Percentiles rank a stretch among this genome's conserved stretches.
These are phyloP conservation scores for Venturia asperata DNA, from an alignment of 2,329 filamentous ascomycete species.

Conservation along the genomic window DNA sequence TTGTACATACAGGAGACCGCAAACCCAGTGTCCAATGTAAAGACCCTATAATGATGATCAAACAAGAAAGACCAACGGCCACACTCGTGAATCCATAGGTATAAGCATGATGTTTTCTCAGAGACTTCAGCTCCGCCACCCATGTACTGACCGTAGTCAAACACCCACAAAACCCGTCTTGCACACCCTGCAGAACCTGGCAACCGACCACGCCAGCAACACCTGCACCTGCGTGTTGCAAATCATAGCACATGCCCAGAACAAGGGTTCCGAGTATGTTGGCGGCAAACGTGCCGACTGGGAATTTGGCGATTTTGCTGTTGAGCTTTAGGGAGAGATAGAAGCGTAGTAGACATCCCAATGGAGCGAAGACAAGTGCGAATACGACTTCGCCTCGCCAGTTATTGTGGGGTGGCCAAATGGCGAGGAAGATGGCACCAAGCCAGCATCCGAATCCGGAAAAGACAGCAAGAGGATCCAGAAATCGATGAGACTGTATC, in stretches of 20 bases:
- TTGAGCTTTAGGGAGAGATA: slow-evolving; percentile 69
- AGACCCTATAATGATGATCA: slow-evolving; percentile 26
- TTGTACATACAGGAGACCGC: slow-evolving; percentile 7
- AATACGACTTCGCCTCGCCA: slow-evolving; percentile 76
- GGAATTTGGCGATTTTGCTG: slow-evolving; percentile 57
- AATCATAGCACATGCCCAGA: slow-evolving; percentile 68
- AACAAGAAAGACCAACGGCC: slow-evolving; percentile 22
- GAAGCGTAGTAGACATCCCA: slow-evolving; percentile 70
- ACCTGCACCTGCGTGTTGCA: slow-evolving; percentile 51
- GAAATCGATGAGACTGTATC: slow-evolving; percentile 35
- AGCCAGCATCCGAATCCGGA: slow-evolving; percentile 68
- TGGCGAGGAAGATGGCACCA: slow-evolving; percentile 63
- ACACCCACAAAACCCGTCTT: slow-evolving; percentile 62
- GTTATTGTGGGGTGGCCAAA: slow-evolving; percentile 61
- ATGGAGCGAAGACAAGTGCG: slow-evolving; percentile 71
- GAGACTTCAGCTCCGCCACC: slow-evolving; percentile 52
- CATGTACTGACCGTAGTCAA: slow-evolving; percentile 62
- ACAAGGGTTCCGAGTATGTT: slow-evolving; percentile 73
- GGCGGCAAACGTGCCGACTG: slow-evolving; percentile 75
- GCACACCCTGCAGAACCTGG: slow-evolving; percentile 59
- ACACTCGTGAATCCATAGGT: slow-evolving; percentile 25
- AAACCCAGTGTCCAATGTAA: slow-evolving; percentile 20
- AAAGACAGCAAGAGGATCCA: slow-evolving; percentile 58
- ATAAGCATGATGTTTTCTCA: slow-evolving; percentile 34
- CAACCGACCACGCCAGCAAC: slow-evolving; percentile 51